Conservation (phyloP, 139 green algal genomes). For the Deuterostichococcus epilithicus region DNA sequence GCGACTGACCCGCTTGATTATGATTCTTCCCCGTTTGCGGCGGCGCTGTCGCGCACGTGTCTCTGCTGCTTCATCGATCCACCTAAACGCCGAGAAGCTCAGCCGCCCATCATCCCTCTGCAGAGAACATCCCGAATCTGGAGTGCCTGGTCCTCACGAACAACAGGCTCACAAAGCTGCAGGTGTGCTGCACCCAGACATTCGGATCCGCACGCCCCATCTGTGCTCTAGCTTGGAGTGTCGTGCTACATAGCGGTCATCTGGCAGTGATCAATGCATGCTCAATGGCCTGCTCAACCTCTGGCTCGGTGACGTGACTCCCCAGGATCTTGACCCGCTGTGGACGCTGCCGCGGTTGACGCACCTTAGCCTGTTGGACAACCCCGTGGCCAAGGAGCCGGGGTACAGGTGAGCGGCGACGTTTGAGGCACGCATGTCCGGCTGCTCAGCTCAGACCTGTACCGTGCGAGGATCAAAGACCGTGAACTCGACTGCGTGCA, state of each 20-base stretch:
- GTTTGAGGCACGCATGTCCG: neutral
- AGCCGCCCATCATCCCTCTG: conserved; percentile 23
- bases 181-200: too few species aligned
- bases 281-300: neutral
- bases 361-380: conserved; percentile 84
- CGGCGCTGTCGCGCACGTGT: neutral
- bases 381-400: conserved; percentile 76
- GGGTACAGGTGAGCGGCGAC: conserved; percentile 75
- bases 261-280: too few species aligned
- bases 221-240: neutral
- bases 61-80: neutral
- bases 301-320: neutral
- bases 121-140: conserved; percentile 77
- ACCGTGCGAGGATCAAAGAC: too few species aligned
- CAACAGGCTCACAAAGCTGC: conserved; percentile 86
- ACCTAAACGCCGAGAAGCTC: too few species aligned
- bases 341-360: conserved; percentile 58
- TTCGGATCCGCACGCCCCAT: too few species aligned
- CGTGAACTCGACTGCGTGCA: too few species aligned
- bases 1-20: too few species aligned
- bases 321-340: conserved; percentile 87
- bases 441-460: too few species aligned
- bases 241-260: neutral
- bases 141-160: conserved; percentile 87
- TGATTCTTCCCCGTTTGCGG: neutral